These are phyloP conservation scores for Boeremia exigua DNA, from an alignment of 2,329 filamentous ascomycete species.

Conservation along the genomic window DNA sequence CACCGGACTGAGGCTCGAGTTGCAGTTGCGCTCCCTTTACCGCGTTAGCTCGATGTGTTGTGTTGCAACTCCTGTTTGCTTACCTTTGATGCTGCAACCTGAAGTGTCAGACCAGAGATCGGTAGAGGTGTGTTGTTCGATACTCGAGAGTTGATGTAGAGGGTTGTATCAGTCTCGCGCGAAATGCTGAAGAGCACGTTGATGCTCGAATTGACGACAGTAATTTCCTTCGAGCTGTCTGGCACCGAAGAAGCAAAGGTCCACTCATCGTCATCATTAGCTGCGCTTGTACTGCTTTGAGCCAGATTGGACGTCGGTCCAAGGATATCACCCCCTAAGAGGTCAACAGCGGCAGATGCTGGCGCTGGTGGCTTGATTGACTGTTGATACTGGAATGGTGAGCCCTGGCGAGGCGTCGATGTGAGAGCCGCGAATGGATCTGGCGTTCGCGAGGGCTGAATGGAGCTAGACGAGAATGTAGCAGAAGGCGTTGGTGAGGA, in stretches of 20 bases:
- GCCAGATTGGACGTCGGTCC: constrained; percentile 34
- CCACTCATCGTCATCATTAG: constrained; percentile 96
- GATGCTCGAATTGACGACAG: constrained; percentile 72
- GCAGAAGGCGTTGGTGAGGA: constrained; percentile 54
- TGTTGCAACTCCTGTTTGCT: not conserved
- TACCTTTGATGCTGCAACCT: constrained; percentile 89
- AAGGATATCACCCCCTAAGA: constrained; percentile 44
- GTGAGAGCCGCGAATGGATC: constrained; percentile 68
- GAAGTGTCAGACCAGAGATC: constrained; percentile 83
- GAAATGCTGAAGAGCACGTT: constrained; percentile 76
- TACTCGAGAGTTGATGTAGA: constrained; percentile 79
- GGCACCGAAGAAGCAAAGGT: constrained; percentile 88
- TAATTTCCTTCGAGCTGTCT: constrained; percentile 68
- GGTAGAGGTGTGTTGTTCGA: constrained; percentile 77
- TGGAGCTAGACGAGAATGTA: constrained; percentile 44
- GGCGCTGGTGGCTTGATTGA: constrained; percentile 47
- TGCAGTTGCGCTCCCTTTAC: constrained; percentile 77
- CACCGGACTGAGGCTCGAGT: constrained; percentile 84
- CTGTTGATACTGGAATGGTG: constrained; percentile 57
- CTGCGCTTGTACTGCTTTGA: constrained; percentile 45
- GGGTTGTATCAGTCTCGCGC: constrained; percentile 62
- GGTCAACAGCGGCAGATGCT: constrained; percentile 40
- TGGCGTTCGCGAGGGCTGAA: constrained; percentile 45
- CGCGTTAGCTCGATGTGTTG: constrained; percentile 15
- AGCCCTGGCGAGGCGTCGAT: constrained; percentile 58